Conservation (phyloP, 441 rosid species). For the Populus hybrid region DNA sequence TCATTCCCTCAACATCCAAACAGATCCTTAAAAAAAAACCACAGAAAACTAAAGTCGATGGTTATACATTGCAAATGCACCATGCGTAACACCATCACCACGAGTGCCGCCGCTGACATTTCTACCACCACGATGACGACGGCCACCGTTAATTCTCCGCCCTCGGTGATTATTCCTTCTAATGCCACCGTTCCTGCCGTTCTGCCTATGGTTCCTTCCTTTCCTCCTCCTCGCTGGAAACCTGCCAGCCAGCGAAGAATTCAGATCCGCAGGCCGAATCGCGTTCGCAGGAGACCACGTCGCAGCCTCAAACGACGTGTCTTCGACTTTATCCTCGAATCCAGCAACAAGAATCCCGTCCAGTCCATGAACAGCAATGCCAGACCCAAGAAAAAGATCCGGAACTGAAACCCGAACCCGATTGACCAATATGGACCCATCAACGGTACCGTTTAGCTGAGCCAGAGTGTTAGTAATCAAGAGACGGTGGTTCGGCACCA, state of each 20-base stretch:
- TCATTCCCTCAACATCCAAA: too few species aligned
- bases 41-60: background rate
- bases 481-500: conserved; percentile 25
- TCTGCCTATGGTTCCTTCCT: background rate
- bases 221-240: background rate
- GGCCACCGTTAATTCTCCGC: background rate
- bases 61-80: conserved; percentile 15
- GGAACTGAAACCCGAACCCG: conserved; percentile 29
- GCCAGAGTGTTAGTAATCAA: conserved; percentile 10
- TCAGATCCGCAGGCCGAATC: background rate
- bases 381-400: conserved; percentile 32
- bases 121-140: background rate
- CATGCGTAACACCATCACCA: background rate
- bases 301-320: background rate
- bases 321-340: background rate
- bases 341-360: conserved; percentile 33
- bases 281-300: background rate
- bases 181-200: background rate
- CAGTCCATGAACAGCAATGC: conserved; percentile 37
- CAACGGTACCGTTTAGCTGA: conserved; percentile 8
- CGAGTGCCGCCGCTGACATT: background rate
- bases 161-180: background rate
- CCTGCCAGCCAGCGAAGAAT: background rate
- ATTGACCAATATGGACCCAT: conserved; percentile 20
- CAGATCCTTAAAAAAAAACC: background rate